A percentile compares a stretch with the other conserved stretches of the same genome.
Evolutionary conservation across 2,329 filamentous ascomycete species (phyloP).

Genomic region (Aspergillus fischeri): DNA sequence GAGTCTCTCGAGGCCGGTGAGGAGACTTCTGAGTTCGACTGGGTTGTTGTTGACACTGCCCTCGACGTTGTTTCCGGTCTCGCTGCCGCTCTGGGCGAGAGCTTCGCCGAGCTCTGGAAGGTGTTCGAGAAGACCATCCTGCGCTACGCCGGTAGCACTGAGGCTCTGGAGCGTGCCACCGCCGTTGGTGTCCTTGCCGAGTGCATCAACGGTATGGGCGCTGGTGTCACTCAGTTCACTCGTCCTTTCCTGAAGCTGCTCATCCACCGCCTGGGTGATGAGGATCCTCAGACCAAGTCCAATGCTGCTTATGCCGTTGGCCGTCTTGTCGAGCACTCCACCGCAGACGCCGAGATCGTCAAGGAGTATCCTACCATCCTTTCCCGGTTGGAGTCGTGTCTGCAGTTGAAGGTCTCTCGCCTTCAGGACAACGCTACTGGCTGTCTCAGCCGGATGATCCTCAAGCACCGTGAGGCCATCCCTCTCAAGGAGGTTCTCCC

Average conservation of each 20-base stretch:
- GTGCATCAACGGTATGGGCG: conserved; percentile 78
- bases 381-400: conserved; percentile 77
- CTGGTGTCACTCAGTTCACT: conserved; percentile 77
- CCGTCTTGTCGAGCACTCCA: conserved; percentile 76
- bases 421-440: conserved; percentile 91
- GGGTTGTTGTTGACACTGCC: conserved; percentile 92
- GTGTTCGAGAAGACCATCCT: conserved; percentile 89
- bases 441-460: conserved; percentile 87
- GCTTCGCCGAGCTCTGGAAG: conserved; percentile 88
- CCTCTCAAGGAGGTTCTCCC: conserved; percentile 80
- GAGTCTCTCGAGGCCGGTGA: conserved; percentile 68
- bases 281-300: conserved; percentile 87
- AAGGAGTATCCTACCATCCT: conserved; percentile 74
- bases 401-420: conserved; percentile 72
- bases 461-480: conserved; percentile 76
- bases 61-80: conserved; percentile 86
- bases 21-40: conserved; percentile 93
- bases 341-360: conserved; percentile 67
- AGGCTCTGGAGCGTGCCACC: conserved; percentile 81
- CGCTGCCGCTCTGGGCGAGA: conserved; percentile 71
- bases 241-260: conserved; percentile 71
- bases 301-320: conserved; percentile 92
- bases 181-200: conserved; percentile 91
- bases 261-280: conserved; percentile 80
- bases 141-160: conserved; percentile 80